Percentiles rank a stretch among this genome's conserved stretches.
Conservation (phyloP, 108 stramenopile species). For the Nannochloropsis salina region DNA sequence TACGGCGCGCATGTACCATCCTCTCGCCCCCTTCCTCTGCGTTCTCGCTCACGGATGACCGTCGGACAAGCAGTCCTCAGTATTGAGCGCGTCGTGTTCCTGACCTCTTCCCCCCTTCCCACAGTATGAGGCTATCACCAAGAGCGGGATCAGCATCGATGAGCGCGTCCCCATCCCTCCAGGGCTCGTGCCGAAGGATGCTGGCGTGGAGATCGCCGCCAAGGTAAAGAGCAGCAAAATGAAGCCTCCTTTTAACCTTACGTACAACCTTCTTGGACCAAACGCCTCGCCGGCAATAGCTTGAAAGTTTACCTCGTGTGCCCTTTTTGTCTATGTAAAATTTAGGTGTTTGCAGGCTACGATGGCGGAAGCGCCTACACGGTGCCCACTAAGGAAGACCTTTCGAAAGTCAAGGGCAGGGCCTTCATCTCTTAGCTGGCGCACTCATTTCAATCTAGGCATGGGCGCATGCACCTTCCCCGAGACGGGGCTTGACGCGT, state of each 20-base stretch:
- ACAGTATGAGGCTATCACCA: neutral
- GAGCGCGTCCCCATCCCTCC: slow-evolving; percentile 95
- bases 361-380: slow-evolving; percentile 84
- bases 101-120: neutral
- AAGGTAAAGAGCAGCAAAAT: slow-evolving; percentile 32
- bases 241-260: neutral
- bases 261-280: neutral
- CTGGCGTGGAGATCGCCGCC: slow-evolving; percentile 94
- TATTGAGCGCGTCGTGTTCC: neutral
- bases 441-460: neutral
- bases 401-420: neutral
- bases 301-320: neutral
- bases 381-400: slow-evolving; percentile 35
- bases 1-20: neutral
- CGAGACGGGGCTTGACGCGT: neutral
- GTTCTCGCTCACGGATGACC: neutral
- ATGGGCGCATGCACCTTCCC: neutral
- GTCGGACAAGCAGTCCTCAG: neutral
- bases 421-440: neutral
- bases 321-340: neutral
- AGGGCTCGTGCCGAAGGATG: slow-evolving; percentile 91
- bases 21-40: neutral
- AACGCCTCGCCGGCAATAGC: neutral
- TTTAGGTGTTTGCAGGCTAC: slow-evolving; percentile 92
- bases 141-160: slow-evolving; percentile 84